Base-by-base conservation (phyloP, 768 basidiomycete species). In the Kwoniella sp. region DNA sequence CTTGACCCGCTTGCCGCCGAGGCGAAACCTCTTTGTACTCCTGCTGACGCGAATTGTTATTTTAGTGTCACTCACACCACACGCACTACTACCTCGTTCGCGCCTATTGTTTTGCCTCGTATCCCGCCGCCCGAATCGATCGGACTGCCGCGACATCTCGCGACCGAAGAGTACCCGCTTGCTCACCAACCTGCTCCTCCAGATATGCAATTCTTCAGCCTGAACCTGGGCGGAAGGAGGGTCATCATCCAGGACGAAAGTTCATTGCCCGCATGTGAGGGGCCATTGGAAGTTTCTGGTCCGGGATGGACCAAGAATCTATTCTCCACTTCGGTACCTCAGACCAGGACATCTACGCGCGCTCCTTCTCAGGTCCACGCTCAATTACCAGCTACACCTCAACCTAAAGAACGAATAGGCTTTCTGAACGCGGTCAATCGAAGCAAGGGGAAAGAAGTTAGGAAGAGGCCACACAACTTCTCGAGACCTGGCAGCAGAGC, bases 11-110 rank as follows among this genome's bases (percentile, higher is more conserved):
- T n/a, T n/a, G n/a, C n/a, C n/a, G n/a, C n/a, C n/a, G n/a, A n/a
- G n/a, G n/a, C n/a, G n/a, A n/a, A n/a, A n/a, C n/a, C n/a, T n/a
- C n/a, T n/a, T n/a, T n/a, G n/a, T 37, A 17, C 1, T 50, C 9
- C 1, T 25, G 64, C 64, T 73, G 52, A 63, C 26, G 22, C 44
- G 26, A 46, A n/a, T 25, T 15, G 2, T 8, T 1, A 1, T 24
- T n/a, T 5, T 55, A 77, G 76, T 7, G 71, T 77, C 9, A 77
- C 76, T 1, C 70, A 74, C 30, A 70, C 68, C 25, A 77, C 74
- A 1, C 68, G 74, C 2, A 77, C 76, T 5, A 75, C 72, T 0
- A 77, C 76, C 5, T 70, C 71, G 9, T 76, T 69, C 36, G 65
- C 70, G 0, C 72, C 76, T 13, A 68, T 77, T 40, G 24, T 62